Evolutionary conservation across 495 filamentous ascomycete genomes (phyloP), one percentile per base, ranked within the genome.

Genomic region (Penicillium lividum): DNA sequence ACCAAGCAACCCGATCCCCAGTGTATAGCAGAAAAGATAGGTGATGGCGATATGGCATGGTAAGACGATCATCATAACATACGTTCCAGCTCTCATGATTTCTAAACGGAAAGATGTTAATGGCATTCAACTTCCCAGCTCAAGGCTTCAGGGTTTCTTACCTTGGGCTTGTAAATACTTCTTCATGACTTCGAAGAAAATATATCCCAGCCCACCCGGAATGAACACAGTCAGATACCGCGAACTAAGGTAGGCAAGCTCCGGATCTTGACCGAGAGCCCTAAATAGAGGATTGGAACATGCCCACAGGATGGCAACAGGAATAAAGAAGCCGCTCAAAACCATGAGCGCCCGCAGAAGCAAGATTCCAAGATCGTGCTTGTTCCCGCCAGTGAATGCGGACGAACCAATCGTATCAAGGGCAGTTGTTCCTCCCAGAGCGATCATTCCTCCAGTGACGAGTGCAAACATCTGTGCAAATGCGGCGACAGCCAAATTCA

Each of bases 401-500:
- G 88, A 89, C 0, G 91, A 93, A 11, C 89, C 90, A 15, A 97
- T 77, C 1, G 92, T 97, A 72, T 97, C 92, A 30, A 97, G 77
- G 2, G 92, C 92, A 1, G 91, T 97, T 3, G 92, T 93, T 7
- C 92, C 93, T 16, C 92, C 92, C 4, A 97, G 77, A 0, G 87
- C 92, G 63, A 97, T 89, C 51, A 97, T 79, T 92, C 92, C 96
- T 2, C 82, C 93, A 2, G 90, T 93, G 11, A 89, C 85, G 87
- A 92, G 90, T 43, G 93, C 93, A 60, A 96, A 97, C 92, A 96
- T 93, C 74, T 93, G 91, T 1, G 89, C 87, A 72, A 96, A 96
- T 10, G 92, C 92, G 5, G 90, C 88, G 0, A 89, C 89, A 1
- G 92, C 89, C 10, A 97, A 77, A 22, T 91, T 85, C 69, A 93